Conservation (phyloP, 176 grass and related monocot genomes). For the Carex pumila region DNA sequence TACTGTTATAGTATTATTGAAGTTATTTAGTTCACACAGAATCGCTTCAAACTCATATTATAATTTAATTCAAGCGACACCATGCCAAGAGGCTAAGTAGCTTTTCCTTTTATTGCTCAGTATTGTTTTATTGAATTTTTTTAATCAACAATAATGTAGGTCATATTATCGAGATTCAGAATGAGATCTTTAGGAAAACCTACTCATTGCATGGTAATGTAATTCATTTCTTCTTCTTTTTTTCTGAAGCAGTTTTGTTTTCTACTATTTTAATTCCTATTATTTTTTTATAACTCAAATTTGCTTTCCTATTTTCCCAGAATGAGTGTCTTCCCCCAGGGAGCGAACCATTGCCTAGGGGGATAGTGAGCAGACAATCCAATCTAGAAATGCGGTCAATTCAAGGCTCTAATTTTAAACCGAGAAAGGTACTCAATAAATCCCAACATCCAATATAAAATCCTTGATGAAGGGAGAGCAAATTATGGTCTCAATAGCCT, state of each 20-base stretch:
- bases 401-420: slow-evolving; percentile 21
- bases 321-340: slow-evolving; percentile 45
- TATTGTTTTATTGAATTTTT: background rate
- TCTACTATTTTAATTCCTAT: background rate
- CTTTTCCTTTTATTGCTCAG: background rate
- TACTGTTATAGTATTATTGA: background rate
- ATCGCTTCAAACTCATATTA: background rate
- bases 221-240: background rate
- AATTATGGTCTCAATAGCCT: background rate
- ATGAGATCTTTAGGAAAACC: background rate
- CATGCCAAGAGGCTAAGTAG: background rate
- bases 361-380: slow-evolving; percentile 63
- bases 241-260: background rate
- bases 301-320: slow-evolving; percentile 29
- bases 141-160: background rate
- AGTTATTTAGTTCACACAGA: background rate
- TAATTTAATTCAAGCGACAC: background rate
- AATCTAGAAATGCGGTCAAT: slow-evolving; percentile 59
- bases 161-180: background rate
- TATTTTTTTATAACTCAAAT: background rate
- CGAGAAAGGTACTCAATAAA: slow-evolving; percentile 8
- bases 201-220: background rate
- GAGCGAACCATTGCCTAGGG: slow-evolving; percentile 65
- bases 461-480: background rate
- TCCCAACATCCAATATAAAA: background rate